Conservation (phyloP, 768 basidiomycete genomes). For the Tulasnella sp. region DNA sequence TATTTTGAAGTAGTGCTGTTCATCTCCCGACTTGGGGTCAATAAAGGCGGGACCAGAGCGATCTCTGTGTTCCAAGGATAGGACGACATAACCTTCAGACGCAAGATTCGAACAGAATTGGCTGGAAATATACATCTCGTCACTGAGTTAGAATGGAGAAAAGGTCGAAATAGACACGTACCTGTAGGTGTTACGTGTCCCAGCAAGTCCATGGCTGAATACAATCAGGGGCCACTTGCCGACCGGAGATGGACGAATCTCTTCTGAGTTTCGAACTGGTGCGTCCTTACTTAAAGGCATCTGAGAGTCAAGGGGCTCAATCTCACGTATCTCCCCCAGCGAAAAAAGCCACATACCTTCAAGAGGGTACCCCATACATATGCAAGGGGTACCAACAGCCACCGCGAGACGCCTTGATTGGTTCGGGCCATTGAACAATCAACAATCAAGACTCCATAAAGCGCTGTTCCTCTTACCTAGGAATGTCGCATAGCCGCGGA, state of each 20-base stretch:
- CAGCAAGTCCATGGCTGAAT: conserved; percentile 82
- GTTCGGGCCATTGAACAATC: background rate
- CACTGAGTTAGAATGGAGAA: conserved; percentile 16
- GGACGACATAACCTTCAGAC: conserved; percentile 72
- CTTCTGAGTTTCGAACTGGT: background rate
- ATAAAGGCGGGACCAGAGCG: conserved; percentile 57
- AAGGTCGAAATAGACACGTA: conserved; percentile 32
- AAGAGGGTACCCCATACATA: conserved; percentile 52
- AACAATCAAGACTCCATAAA: background rate
- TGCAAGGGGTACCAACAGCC: conserved; percentile 45
- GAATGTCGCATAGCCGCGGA: conserved; percentile 53
- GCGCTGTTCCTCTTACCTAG: conserved; percentile 40
- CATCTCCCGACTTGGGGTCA: background rate
- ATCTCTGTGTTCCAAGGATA: conserved; percentile 80
- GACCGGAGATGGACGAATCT: conserved; percentile 20
- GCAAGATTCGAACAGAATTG: conserved; percentile 72
- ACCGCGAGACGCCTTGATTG: conserved; percentile 13
- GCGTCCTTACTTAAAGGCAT: background rate
- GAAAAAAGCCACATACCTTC: conserved; percentile 40
- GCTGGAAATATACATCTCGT: conserved; percentile 38
- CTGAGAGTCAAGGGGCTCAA: background rate
- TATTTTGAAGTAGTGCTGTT: conserved; percentile 23
- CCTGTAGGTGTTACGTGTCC: conserved; percentile 69
- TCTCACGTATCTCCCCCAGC: background rate
- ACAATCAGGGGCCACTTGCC: conserved; percentile 70